Base-by-base conservation (phyloP, 2,329 filamentous ascomycete genomes). In the Beauveria medogensis region DNA sequence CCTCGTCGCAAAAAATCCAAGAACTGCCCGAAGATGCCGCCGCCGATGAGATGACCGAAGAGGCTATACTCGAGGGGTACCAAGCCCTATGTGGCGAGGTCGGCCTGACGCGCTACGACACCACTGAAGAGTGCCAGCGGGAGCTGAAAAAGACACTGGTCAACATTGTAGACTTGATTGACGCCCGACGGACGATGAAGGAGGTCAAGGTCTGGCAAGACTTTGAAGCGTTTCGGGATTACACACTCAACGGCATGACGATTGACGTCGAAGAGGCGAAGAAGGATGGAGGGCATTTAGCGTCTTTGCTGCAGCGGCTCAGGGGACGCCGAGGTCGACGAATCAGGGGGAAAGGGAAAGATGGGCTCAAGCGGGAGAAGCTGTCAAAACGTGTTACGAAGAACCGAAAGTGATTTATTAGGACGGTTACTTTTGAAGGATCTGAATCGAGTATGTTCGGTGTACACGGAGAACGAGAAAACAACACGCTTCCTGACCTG, bases 331-430 rank as follows among this genome's bases (percentile, higher is more conserved):
- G 48, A 24, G n/a, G 20, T 18, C n/a, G 54, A 48, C 34, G 22
- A 44, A 94, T 37, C 91, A 88, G 60, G 94, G 34, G 20, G 5
- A 55, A n/a, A 5, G 34, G 34, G 8, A n/a, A 37, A 37, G 12
- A 37, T 7, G 37, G 20, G 26, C 6, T 9, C 18, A 37, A 40
- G 20, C 8, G 43, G 14, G n/a, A 34, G 10, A 37, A 24, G 28
- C 12, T 5, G 7, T 40, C 28, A 8, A 30, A 28, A 24, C 40
- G 40, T 14, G 24, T 46, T 6, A 24, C 18, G 3, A 55, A 46
- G n/a, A 55, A 46, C 4, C 40, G 24, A 16, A 53, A 53, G 7
- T 53, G 51, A 53, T 3, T 3, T 9, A 2, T 22, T 2, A 24
- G 16, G 6, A 10, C 8, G 3, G 41, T 8, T 7, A 16, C 47